Evolutionary conservation across 257 asterid genomes (phyloP).

Genomic region (Solanum pinnatisectum): DNA sequence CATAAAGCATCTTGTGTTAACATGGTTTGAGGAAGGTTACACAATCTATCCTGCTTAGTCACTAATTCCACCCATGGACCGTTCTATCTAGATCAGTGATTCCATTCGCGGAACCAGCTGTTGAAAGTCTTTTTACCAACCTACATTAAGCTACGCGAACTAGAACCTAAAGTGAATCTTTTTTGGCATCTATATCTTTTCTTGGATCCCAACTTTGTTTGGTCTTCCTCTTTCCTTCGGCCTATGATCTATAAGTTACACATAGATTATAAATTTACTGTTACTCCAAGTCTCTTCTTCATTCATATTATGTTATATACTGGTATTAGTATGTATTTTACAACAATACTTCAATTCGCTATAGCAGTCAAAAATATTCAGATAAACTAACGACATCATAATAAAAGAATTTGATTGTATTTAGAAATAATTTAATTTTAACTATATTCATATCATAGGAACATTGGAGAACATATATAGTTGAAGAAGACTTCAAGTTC

Average conservation of each 20-base stretch:
- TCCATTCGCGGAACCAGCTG: no score
- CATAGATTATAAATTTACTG: background rate
- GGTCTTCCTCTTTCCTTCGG: background rate
- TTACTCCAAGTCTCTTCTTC: background rate
- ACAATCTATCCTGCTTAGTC: background rate
- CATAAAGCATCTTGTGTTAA: no score
- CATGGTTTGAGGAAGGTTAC: background rate
- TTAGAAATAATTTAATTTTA: background rate
- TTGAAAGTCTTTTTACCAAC: background rate
- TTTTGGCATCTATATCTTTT: background rate
- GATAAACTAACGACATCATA: background rate
- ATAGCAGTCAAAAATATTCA: background rate
- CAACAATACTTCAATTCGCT: background rate
- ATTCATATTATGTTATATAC: background rate
- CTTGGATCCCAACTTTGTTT: background rate
- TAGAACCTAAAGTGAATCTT: no score
- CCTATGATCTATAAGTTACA: background rate
- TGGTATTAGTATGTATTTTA: background rate
- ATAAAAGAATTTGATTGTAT: background rate
- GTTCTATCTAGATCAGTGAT: background rate
- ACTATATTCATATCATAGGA: slow-evolving; percentile 17
- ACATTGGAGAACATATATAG: slow-evolving; percentile 60
- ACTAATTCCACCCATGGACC: rapidly evolving
- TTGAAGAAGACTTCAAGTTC: slow-evolving; percentile 62
- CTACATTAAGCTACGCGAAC: background rate